Evolutionary conservation across 1,139 yeast genomes (phyloP), one percentile per base, ranked within the genome.

Genomic region (Kodamaea plutei): DNA sequence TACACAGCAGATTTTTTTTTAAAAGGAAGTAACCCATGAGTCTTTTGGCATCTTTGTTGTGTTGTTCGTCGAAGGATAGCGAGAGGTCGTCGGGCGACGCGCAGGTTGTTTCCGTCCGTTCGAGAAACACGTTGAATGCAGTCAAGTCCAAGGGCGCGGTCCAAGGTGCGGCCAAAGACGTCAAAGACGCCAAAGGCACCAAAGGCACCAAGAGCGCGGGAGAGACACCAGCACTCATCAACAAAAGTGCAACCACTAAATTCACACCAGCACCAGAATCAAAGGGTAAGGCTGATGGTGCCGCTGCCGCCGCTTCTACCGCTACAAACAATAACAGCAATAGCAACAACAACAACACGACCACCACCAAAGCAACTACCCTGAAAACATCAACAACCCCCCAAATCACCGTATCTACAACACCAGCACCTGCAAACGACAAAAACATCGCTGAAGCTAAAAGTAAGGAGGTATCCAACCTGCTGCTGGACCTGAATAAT

Each of bases 31-130:
- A n/a, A n/a, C n/a, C n/a, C n/a, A 39, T 57, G 33, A 25, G 29
- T 9, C 23, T 32, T 14, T 44, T 61, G 36, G 44, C 62, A 26
- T 53, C 69, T 8, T 50, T 66, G 26, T 61, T 66, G 25, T 68
- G 74, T 42, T 67, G 73, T 37, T 60, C 67, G 37, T 44, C 66
- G 26, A 50, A 52, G 29, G 71, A 64, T 37, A 69, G 63, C 31
- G 50, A 54, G 13, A 56, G 59, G 30, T n/a, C n/a, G n/a, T n/a
- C n/a, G n/a, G n/a, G n/a, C n/a, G n/a, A n/a, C 34, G 17, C 47
- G 36, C 21, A 15, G n/a, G 8, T 15, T 11, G 15, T 13, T 6
- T 11, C 21, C 10, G 14, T 10, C 15, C 28, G 21, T 15, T 22
- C 28, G 15, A 12, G 12, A 16, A 13, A 18, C 22, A 20, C 26